Percentiles rank a stretch among this genome's conserved stretches.
Conservation (phyloP, 768 basidiomycete genomes). For the Gymnopilus dilepis region DNA sequence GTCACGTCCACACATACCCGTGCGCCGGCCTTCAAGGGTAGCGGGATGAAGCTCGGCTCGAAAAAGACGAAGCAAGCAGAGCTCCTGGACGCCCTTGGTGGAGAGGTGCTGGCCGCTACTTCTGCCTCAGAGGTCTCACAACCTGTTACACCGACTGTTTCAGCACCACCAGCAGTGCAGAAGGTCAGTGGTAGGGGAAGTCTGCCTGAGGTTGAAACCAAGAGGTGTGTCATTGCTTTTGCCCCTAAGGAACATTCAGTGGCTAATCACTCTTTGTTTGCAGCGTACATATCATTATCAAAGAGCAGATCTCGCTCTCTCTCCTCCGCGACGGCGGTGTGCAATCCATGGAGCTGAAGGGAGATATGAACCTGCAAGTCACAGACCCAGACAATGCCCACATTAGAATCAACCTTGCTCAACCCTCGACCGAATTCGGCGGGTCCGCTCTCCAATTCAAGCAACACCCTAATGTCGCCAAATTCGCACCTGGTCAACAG, state of each 20-base stretch:
- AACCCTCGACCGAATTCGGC: slow-evolving; percentile 61
- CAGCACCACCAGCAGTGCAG: slow-evolving; percentile 51
- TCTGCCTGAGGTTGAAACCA: slow-evolving; percentile 74
- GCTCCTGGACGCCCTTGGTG: slow-evolving; percentile 85
- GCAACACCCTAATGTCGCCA: slow-evolving; percentile 94
- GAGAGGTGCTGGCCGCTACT: slow-evolving; percentile 65
- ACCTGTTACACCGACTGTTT: slow-evolving; percentile 40
- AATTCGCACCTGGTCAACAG: slow-evolving; percentile 70
- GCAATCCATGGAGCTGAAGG: slow-evolving; percentile 88
- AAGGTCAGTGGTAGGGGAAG: slow-evolving; percentile 60
- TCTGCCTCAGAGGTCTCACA: slow-evolving; percentile 51
- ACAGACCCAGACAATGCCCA: slow-evolving; percentile 75
- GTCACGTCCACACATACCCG: slow-evolving; percentile 55
- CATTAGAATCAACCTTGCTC: slow-evolving; percentile 68
- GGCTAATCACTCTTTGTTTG: neutral
- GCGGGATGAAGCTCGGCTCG: slow-evolving; percentile 95
- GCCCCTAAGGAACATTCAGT: neutral
- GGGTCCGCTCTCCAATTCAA: slow-evolving; percentile 87
- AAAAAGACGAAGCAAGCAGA: slow-evolving; percentile 93
- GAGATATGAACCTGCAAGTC: slow-evolving; percentile 92
- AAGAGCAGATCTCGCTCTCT: slow-evolving; percentile 81
- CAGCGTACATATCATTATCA: slow-evolving; percentile 87
- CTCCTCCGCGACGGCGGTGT: slow-evolving; percentile 92
- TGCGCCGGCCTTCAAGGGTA: slow-evolving; percentile 86
- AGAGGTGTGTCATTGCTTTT: slow-evolving; percentile 58